Percentiles rank a stretch among this genome's conserved stretches.
Conservation (phyloP, 805 yeast genomes). For the Nakazawaea pomicola region DNA sequence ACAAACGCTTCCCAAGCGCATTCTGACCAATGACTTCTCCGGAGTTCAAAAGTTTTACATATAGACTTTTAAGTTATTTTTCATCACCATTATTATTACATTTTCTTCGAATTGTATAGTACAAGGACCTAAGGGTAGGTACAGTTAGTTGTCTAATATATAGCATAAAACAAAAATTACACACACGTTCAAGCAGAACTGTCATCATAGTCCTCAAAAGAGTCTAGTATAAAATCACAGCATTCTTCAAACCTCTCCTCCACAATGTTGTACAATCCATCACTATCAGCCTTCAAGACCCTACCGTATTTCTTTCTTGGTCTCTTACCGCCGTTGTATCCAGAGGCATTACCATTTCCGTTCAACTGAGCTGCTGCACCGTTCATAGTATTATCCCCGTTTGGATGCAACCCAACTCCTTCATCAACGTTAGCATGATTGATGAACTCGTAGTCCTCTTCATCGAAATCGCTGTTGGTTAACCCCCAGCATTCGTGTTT, state of each 20-base stretch:
- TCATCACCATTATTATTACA: no score
- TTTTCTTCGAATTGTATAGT: no score
- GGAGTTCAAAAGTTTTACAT: constrained; percentile 4
- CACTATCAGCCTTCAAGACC: constrained; percentile 68
- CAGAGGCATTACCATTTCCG: constrained; percentile 15
- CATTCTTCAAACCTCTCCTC: constrained; percentile 84
- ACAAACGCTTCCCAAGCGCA: constrained; percentile 57
- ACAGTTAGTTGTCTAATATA: no score
- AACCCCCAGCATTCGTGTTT: constrained; percentile 79
- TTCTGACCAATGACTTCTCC: constrained; percentile 26
- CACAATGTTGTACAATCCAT: constrained; percentile 70
- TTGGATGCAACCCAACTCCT: constrained; percentile 20
- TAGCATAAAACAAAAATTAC: no score
- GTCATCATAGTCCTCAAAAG: constrained; percentile 64
- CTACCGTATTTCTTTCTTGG: constrained; percentile 92
- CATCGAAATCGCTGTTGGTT: constrained; percentile 16
- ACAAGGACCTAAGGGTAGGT: no score
- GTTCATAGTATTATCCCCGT: constrained; percentile 14
- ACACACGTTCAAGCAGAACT: no score
- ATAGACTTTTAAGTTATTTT: no score
- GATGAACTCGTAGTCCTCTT: constrained; percentile 20
- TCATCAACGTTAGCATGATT: constrained; percentile 22
- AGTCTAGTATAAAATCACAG: constrained; percentile 75
- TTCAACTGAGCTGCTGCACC: constrained; percentile 21
- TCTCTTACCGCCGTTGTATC: constrained; percentile 42